Percentiles rank a stretch among this genome's conserved stretches.
Conservation (phyloP, 2,329 filamentous ascomycete species). For the Aspergillus unguis region DNA sequence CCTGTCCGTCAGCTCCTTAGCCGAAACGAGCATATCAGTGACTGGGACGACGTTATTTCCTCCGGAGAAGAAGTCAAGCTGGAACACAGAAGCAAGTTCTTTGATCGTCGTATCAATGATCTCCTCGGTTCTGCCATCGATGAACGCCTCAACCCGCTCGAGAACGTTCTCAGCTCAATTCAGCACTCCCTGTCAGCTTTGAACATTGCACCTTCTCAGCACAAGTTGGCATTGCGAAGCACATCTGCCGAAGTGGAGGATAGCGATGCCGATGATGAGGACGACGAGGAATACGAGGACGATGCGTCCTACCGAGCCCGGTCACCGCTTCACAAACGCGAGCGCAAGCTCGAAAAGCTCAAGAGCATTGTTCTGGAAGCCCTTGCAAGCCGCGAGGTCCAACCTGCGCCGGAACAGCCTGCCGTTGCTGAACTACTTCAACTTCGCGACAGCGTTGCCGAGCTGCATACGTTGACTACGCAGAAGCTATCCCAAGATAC, state of each 20-base stretch:
- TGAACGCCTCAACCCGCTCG: constrained; percentile 73
- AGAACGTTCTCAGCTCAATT: constrained; percentile 73
- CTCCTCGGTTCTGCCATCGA: constrained; percentile 76
- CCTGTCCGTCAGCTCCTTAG: constrained; percentile 63
- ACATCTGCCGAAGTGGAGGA: constrained; percentile 66
- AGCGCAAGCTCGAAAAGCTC: constrained; percentile 80
- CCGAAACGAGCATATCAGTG: constrained; percentile 65
- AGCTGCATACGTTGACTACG: constrained; percentile 41
- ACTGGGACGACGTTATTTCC: constrained; percentile 86
- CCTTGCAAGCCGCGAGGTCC: constrained; percentile 49
- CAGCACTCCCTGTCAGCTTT: constrained; percentile 64
- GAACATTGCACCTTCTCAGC: constrained; percentile 52
- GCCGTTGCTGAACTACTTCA: constrained; percentile 35
- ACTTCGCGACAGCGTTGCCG: constrained; percentile 39
- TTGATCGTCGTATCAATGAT: constrained; percentile 84
- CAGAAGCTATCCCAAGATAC: constrained; percentile 34
- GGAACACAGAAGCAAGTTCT: constrained; percentile 77
- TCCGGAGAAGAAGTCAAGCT: constrained; percentile 82
- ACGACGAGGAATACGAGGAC: constrained; percentile 65
- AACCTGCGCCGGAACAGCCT: constrained; percentile 25
- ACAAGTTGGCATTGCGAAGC: constrained; percentile 60
- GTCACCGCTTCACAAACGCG: constrained; percentile 65
- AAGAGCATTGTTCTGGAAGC: constrained; percentile 64
- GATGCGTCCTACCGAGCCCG: constrained; percentile 60
- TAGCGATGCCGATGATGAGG: constrained; percentile 93